A percentile compares a stretch with the other conserved stretches of the same genome.
These are phyloP conservation scores for Diutina scorzettiae DNA, from an alignment of 1,139 yeast species.

Conservation along the genomic window DNA sequence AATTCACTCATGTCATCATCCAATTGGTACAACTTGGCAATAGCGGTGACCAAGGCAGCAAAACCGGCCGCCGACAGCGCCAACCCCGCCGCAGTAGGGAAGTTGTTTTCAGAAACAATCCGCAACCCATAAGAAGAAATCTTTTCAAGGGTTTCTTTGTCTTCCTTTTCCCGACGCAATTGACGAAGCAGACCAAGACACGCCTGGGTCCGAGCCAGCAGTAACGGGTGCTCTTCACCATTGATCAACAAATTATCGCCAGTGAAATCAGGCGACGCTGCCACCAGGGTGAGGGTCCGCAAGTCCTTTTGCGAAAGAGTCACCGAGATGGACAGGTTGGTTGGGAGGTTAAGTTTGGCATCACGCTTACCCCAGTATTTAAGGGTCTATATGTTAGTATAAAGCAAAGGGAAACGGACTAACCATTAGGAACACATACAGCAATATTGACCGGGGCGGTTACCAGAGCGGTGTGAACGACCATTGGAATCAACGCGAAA, in stretches of 20 bases:
- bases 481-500: no score
- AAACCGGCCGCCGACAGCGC: conserved; percentile 98
- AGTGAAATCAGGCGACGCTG: conserved; percentile 45
- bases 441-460: conserved; percentile 99
- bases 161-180: conserved; percentile 49
- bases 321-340: conserved; percentile 90
- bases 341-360: conserved; percentile 75
- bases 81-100: conserved; percentile 98
- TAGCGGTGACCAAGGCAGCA: conserved; percentile 85
- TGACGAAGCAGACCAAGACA: conserved; percentile 67
- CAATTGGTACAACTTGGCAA: conserved; percentile 69
- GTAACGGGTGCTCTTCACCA: conserved; percentile 56
- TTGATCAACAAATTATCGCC: conserved; percentile 75
- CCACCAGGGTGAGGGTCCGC: conserved; percentile 82
- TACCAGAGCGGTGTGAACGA: conserved; percentile 56
- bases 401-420: not conserved
- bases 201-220: conserved; percentile 62
- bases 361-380: conserved; percentile 99
- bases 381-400: conserved; percentile 44
- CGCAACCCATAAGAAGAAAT: conserved; percentile 58
- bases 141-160: conserved; percentile 40
- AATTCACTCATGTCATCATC: conserved; percentile 76
- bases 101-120: conserved; percentile 88
- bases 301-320: conserved; percentile 85
- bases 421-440: conserved; percentile 27